Conservation (phyloP, 2,329 filamentous ascomycete species). For the Cordyceps tenuipes region DNA sequence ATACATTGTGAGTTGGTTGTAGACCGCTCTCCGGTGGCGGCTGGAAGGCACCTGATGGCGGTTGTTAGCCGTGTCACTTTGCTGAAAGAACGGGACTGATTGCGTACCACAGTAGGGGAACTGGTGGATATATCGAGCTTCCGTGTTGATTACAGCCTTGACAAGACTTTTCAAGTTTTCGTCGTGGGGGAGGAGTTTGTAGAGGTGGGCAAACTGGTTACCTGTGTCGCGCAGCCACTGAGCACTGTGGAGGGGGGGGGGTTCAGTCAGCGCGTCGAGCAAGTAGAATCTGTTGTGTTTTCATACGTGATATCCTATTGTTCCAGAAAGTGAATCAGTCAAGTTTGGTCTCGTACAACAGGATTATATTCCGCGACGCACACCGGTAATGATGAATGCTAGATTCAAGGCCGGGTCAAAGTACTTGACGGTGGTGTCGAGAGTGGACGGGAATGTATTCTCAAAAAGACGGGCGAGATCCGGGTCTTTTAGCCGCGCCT, state of each 20-base stretch:
- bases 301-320: slow-evolving; percentile 20
- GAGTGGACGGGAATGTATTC: slow-evolving; percentile 74
- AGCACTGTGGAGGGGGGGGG: slow-evolving; percentile 13
- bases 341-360: slow-evolving; percentile 48
- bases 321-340: background rate
- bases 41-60: slow-evolving; percentile 64
- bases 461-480: slow-evolving; percentile 75
- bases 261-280: background rate
- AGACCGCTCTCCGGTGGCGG: slow-evolving; percentile 65
- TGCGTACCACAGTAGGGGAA: slow-evolving; percentile 60
- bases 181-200: slow-evolving; percentile 45
- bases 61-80: background rate
- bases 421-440: slow-evolving; percentile 77
- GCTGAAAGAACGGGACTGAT: background rate
- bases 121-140: slow-evolving; percentile 57
- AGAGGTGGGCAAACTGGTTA: slow-evolving; percentile 64
- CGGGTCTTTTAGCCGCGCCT: slow-evolving; percentile 32
- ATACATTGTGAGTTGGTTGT: slow-evolving; percentile 18
- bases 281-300: background rate
- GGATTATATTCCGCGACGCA: slow-evolving; percentile 40
- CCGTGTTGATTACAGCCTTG: slow-evolving; percentile 63
- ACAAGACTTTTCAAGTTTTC: slow-evolving; percentile 59
- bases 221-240: slow-evolving; percentile 76
- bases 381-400: slow-evolving; percentile 74
- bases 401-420: slow-evolving; percentile 56